phyloP scores from a whole-genome alignment of 148 eudicot species.

The Camellia sinensis region DNA sequence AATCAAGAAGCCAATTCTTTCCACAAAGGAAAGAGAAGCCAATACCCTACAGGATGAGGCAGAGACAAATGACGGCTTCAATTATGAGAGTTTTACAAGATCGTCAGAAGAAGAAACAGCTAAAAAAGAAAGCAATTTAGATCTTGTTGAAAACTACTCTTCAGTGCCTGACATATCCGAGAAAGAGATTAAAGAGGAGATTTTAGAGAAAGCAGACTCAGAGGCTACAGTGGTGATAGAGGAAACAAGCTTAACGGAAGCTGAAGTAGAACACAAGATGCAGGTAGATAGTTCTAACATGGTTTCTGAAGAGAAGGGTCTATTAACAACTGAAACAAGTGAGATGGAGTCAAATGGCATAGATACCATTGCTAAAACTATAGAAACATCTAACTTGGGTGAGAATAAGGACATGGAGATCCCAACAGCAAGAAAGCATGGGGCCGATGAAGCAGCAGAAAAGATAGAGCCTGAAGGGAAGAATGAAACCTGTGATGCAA shows the following conservation, averaged over 20 bases:
- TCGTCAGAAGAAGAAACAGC: neutral
- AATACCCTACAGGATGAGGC: conserved; percentile 4
- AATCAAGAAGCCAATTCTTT: neutral
- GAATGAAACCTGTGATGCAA: neutral
- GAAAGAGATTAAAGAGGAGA: conserved; percentile 3
- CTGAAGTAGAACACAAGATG: neutral
- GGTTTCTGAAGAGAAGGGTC: conserved; percentile 11
- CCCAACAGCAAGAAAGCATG: conserved; percentile 6
- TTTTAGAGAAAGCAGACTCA: neutral
- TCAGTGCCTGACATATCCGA: neutral
- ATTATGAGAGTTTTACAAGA: conserved; percentile 4
- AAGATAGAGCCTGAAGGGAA: conserved; percentile 1
- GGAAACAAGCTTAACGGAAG: conserved; percentile 5
- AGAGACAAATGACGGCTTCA: neutral
- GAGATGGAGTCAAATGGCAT: conserved; percentile 3
- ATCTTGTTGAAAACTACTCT: neutral
- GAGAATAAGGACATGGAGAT: neutral
- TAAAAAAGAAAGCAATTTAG: neutral
- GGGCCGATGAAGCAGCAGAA: conserved; percentile 1
- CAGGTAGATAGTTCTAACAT: neutral
- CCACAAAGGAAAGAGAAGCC: neutral
- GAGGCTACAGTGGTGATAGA: neutral
- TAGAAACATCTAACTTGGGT: neutral
- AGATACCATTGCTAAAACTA: neutral
- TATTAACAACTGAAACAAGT: neutral